A percentile compares a stretch with the other conserved stretches of the same genome.
phyloP scores from a whole-genome alignment of 495 filamentous ascomycete genomes.

The Cairneyella variabilis region DNA sequence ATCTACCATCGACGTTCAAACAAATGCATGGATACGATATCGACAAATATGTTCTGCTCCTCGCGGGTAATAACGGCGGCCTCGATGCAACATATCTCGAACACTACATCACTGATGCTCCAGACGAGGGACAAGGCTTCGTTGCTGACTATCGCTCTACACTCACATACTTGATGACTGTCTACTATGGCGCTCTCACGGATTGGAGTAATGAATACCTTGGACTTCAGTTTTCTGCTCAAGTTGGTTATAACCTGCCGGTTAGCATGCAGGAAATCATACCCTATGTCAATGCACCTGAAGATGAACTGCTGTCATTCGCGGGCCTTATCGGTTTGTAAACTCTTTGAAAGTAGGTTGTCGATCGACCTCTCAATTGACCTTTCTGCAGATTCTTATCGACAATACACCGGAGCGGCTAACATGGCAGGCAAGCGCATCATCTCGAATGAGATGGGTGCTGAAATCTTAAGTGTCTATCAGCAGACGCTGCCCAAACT shows the following conservation, averaged over 20 bases:
- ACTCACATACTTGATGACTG: constrained; percentile 14
- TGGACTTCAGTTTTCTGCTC: constrained; percentile 38
- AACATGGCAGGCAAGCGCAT: constrained; percentile 33
- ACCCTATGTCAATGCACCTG: constrained; percentile 40
- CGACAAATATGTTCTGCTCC: constrained; percentile 33
- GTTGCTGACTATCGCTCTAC: constrained; percentile 19
- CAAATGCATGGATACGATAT: constrained; percentile 26
- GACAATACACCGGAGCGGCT: constrained; percentile 43
- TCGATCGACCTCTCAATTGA: too few relatives aligned
- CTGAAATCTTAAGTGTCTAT: constrained; percentile 28
- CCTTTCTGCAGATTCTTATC: constrained; percentile 41
- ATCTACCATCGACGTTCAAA: constrained; percentile 26
- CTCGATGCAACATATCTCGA: not conserved
- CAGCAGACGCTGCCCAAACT: constrained; percentile 27
- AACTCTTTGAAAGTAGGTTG: too few relatives aligned
- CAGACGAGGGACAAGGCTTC: not conserved
- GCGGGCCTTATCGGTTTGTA: not conserved
- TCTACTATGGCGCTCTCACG: constrained; percentile 29
- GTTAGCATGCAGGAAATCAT: constrained; percentile 41
- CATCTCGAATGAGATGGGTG: constrained; percentile 41
- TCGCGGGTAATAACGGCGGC: constrained; percentile 31
- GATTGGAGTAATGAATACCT: constrained; percentile 33
- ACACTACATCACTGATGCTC: not conserved
- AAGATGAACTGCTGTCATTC: constrained; percentile 44
- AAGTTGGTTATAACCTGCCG: constrained; percentile 45